Base-by-base conservation (phyloP, 306 rosid species). In the Trifolium subterraneum region DNA sequence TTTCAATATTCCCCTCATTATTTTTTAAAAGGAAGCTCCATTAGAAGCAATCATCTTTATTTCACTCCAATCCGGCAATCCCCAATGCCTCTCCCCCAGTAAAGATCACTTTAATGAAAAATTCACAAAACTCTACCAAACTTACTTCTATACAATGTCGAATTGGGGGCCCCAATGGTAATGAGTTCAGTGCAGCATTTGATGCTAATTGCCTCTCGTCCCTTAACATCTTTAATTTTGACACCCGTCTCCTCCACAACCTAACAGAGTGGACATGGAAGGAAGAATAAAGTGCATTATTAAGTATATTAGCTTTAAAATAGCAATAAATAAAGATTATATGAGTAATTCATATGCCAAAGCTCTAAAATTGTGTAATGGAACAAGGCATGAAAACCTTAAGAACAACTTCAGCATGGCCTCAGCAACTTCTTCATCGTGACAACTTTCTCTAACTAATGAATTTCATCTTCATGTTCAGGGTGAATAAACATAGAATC, bases 371-470 rank as follows among this genome's bases (percentile, higher is more conserved):
- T 38, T 31, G 22, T 31, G 73, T 2, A 45, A 66, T 45, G 38
- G 70, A 71, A 75, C 71, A 25, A 71, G 27, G 86, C 63, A 39
- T 77, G 19, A 64, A 72, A 73, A 93, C 99, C 99, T 94, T 59
- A 91, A 70, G 64, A 88, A 82, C 81, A 92, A 86, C 84, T 88
- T 94, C 76, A 92, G 89, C 81, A 85, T 94, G 54, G 97, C 93
- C 84, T 73, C 78, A 1, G 88, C 84, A 74, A 85, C 78, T 88
- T 94, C 93, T 82, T 91, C 85, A 58, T 69, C 81, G 61, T 68
- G 84, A 84, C 77, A 7, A 79, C 71, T 44, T 35, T 42, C 86
- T 74, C 61, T 66, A 77, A 18, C 71, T 82, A 84, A 54, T 76
- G 62, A 63, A 74, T 55, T 74, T 71, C 84, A 82, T 76, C 80